Percentiles rank a stretch among this genome's conserved stretches.
Conservation (phyloP, 2,329 filamentous ascomycete species). For the Pestalotiopsis sp. region DNA sequence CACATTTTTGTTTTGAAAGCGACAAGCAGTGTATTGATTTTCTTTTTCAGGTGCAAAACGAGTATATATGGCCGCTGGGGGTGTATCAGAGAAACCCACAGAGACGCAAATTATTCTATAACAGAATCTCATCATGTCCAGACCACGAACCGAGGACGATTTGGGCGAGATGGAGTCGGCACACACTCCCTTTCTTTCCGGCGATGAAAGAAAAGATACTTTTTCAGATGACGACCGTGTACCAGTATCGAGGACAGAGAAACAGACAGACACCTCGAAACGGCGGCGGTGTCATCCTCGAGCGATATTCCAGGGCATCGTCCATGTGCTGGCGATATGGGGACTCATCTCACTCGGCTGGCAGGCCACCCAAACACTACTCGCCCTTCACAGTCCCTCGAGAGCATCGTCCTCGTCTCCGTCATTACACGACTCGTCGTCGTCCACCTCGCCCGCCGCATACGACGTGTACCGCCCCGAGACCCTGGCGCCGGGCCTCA, state of each 20-base stretch:
- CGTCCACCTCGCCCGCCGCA: neutral
- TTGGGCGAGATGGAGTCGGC: neutral
- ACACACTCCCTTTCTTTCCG: neutral
- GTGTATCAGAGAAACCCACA: neutral
- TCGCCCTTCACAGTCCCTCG: neutral
- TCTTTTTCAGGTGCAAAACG: neutral
- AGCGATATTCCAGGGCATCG: neutral
- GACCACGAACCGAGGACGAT: neutral
- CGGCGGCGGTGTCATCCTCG: neutral
- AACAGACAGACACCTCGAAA: neutral
- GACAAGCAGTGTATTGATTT: neutral
- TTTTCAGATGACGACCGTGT: neutral
- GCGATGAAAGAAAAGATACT: neutral
- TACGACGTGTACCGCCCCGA: neutral
- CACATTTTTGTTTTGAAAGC: too few species aligned
- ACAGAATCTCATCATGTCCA: neutral
- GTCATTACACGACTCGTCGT: neutral
- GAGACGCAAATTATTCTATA: neutral
- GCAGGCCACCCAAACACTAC: neutral
- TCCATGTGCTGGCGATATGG: neutral
- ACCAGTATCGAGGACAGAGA: neutral
- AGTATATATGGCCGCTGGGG: neutral
- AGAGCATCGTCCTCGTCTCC: neutral
- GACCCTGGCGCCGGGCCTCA: neutral
- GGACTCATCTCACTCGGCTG: neutral